Percentiles rank a stretch among this genome's conserved stretches.
phyloP scores from a whole-genome alignment of 1,284 basidiomycete genomes.

The Thecaphora thlaspeos region DNA sequence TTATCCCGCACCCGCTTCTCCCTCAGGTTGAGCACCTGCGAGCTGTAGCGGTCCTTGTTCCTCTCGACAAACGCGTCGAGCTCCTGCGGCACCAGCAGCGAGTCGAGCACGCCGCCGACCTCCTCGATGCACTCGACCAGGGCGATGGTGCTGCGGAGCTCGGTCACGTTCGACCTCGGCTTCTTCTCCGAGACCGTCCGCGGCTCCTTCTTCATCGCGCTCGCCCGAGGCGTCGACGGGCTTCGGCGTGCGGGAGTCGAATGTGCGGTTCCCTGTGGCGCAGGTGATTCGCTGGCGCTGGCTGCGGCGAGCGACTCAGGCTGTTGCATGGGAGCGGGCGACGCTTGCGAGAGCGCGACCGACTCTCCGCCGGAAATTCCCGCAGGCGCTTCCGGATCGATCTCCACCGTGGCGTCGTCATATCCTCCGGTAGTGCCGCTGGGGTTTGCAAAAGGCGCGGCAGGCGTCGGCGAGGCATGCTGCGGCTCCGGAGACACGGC shows the following conservation, averaged over 20 bases:
- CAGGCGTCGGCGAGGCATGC: no score
- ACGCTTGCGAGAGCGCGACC: no score
- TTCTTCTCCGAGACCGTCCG: conserved; percentile 17
- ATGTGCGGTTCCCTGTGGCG: no score
- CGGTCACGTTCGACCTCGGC: conserved; percentile 19
- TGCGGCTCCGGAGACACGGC: not conserved
- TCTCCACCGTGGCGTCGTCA: no score
- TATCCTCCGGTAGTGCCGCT: no score
- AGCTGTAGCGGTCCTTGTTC: conserved; percentile 17
- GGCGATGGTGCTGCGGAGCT: conserved; percentile 17
- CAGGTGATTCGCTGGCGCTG: no score
- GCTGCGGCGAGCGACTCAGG: no score
- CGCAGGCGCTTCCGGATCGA: no score
- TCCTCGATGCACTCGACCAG: conserved; percentile 31
- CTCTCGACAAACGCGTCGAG: conserved; percentile 23
- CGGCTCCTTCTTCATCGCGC: not conserved
- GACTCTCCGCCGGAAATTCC: no score
- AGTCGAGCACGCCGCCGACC: conserved; percentile 25
- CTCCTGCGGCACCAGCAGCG: conserved; percentile 17
- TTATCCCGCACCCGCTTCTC: conserved; percentile 27
- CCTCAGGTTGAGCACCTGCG: conserved; percentile 24
- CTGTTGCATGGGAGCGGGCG: no score
- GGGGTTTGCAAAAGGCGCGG: no score
- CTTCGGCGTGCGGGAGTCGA: no score
- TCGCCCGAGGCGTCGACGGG: not conserved